Conservation (phyloP, 2,329 filamentous ascomycete species). For the Clonostachys chloroleuca region DNA sequence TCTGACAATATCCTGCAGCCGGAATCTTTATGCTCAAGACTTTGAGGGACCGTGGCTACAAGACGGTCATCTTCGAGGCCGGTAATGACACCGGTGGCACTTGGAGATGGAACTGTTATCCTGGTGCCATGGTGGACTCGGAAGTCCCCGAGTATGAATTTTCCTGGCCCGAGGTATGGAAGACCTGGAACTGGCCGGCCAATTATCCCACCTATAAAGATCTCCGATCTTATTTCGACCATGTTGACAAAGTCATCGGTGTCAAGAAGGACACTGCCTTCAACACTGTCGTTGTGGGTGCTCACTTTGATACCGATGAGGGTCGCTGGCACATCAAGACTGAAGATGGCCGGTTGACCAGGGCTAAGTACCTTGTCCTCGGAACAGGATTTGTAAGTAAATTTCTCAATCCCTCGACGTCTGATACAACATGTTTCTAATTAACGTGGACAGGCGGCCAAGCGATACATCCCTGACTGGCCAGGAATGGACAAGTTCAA, state of each 20-base stretch:
- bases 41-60: conserved; percentile 43
- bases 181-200: conserved; percentile 52
- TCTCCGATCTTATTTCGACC: conserved; percentile 53
- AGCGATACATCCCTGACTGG: conserved; percentile 57
- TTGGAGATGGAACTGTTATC: conserved; percentile 55
- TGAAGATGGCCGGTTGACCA: conserved; percentile 41
- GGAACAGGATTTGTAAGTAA: conserved; percentile 44
- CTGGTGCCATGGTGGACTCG: conserved; percentile 48
- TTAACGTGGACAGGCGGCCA: conserved; percentile 35
- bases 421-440: no score
- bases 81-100: conserved; percentile 45
- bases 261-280: conserved; percentile 54
- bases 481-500: conserved; percentile 55
- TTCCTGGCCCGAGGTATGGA: conserved; percentile 43
- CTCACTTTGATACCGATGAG: conserved; percentile 40
- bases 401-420: background rate
- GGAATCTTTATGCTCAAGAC: conserved; percentile 47
- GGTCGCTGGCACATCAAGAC: conserved; percentile 47
- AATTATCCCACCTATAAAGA: conserved; percentile 48
- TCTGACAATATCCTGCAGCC: conserved; percentile 12
- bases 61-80: conserved; percentile 45
- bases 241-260: conserved; percentile 48
- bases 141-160: conserved; percentile 50
- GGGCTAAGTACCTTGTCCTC: conserved; percentile 45
- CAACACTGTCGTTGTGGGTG: conserved; percentile 47